Evolutionary conservation across 106 monocot species (phyloP).

Genomic region (Platanthera guangdongensis): DNA sequence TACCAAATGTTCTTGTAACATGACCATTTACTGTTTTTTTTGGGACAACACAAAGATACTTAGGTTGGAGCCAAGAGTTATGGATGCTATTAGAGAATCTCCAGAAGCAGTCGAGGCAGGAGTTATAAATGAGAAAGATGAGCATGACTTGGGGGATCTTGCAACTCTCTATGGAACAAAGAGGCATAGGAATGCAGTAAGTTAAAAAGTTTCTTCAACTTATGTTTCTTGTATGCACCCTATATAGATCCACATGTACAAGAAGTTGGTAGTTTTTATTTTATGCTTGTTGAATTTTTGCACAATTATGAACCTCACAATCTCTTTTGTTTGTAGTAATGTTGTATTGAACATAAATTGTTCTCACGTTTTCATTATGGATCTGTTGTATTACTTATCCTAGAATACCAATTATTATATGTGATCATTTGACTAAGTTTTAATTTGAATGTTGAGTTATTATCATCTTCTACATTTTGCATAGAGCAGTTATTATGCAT

Average conservation of each 20-base stretch:
- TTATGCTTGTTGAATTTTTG: neutral
- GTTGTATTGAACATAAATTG: neutral
- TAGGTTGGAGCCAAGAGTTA: conserved; percentile 46
- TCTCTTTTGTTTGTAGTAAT: neutral
- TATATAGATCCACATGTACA: neutral
- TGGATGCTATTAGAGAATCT: conserved; percentile 14
- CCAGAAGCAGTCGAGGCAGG: conserved; percentile 22
- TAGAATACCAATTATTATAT: too few relatives aligned
- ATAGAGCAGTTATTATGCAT: too few relatives aligned
- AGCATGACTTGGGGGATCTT: conserved; percentile 19
- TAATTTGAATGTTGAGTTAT: too few relatives aligned
- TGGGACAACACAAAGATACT: conserved; percentile 33
- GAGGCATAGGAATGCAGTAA: conserved; percentile 36
- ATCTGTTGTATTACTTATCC: neutral
- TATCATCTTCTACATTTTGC: too few relatives aligned
- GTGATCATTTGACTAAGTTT: too few relatives aligned
- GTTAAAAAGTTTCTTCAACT: neutral
- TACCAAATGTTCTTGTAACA: neutral
- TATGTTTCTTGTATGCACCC: neutral
- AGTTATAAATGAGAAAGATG: conserved; percentile 9
- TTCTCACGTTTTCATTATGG: neutral
- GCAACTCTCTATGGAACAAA: conserved; percentile 47
- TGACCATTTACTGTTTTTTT: neutral
- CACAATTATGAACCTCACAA: neutral
- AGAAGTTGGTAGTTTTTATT: neutral